These are phyloP conservation scores for Magnolia changhungtana DNA, from an alignment of 164 flowering plant species.

Conservation along the genomic window DNA sequence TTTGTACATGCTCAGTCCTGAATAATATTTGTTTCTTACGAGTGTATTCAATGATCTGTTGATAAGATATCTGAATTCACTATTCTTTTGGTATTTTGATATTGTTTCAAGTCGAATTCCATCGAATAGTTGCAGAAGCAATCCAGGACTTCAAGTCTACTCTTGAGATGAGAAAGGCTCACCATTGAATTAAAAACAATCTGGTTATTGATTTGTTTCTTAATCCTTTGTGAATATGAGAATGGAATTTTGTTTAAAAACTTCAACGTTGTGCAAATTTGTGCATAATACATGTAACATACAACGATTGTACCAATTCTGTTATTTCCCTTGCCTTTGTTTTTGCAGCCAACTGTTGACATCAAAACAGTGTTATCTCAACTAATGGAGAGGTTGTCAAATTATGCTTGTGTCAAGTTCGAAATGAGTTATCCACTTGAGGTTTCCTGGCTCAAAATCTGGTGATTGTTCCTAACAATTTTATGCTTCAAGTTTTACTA, in stretches of 20 bases:
- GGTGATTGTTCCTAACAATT: slow-evolving; percentile 8
- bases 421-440: slow-evolving; percentile 42
- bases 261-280: neutral
- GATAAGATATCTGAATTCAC: neutral
- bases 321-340: neutral
- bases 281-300: neutral
- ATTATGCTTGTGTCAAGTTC: slow-evolving; percentile 83
- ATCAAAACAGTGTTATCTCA: slow-evolving; percentile 87
- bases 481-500: slow-evolving; percentile 60
- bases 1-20: neutral
- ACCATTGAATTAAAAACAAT: neutral
- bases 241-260: neutral
- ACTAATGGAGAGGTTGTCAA: slow-evolving; percentile 93
- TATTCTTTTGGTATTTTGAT: neutral
- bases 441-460: slow-evolving; percentile 5
- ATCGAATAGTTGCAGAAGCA: neutral
- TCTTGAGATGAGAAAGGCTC: neutral
- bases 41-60: neutral
- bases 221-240: neutral
- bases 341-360: slow-evolving; percentile 82
- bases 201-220: neutral
- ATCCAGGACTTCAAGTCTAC: neutral
- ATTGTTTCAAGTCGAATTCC: neutral
- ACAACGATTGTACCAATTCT: neutral
- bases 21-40: neutral